These are phyloP conservation scores for Phialophora verrucosa DNA, from an alignment of 2,329 filamentous ascomycete species.

Conservation along the genomic window DNA sequence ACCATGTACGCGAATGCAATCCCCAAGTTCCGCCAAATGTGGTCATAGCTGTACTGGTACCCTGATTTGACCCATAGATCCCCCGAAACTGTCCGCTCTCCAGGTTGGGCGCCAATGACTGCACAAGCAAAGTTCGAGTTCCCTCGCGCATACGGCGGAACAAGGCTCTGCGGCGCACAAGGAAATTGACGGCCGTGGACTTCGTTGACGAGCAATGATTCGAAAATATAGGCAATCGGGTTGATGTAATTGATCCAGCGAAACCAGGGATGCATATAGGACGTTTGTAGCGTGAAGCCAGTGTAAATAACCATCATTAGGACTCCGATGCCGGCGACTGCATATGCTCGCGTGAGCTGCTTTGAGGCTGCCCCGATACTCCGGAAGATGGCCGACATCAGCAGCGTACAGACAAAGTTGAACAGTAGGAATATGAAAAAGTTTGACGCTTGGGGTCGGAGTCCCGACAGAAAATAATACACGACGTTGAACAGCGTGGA, in stretches of 20 bases:
- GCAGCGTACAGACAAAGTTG: constrained; percentile 59
- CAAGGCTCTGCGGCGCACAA: constrained; percentile 42
- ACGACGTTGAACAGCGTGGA: constrained; percentile 64
- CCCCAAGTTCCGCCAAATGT: constrained; percentile 73
- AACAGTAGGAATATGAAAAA: constrained; percentile 68
- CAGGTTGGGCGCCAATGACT: constrained; percentile 61
- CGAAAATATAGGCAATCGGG: constrained; percentile 49
- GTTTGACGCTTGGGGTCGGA: constrained; percentile 56
- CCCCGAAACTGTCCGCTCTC: constrained; percentile 62
- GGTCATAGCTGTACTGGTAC: constrained; percentile 62
- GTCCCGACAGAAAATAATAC: constrained; percentile 68
- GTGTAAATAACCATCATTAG: constrained; percentile 49
- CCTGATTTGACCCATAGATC: constrained; percentile 64
- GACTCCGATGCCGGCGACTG: constrained; percentile 52
- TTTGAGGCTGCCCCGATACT: constrained; percentile 61
- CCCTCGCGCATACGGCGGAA: constrained; percentile 74
- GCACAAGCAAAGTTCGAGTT: constrained; percentile 71
- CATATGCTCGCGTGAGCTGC: constrained; percentile 65
- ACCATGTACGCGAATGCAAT: constrained; percentile 69
- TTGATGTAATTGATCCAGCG: constrained; percentile 50
- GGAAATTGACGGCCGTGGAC: constrained; percentile 42
- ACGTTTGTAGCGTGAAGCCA: constrained; percentile 54
- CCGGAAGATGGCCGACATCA: constrained; percentile 65
- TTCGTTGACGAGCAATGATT: constrained; percentile 48
- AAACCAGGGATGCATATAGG: constrained; percentile 60